A percentile compares a stretch with the other conserved stretches of the same genome.
These are phyloP conservation scores for Corymbia calophylla DNA, from an alignment of 441 rosid genomes.

Conservation along the genomic window DNA sequence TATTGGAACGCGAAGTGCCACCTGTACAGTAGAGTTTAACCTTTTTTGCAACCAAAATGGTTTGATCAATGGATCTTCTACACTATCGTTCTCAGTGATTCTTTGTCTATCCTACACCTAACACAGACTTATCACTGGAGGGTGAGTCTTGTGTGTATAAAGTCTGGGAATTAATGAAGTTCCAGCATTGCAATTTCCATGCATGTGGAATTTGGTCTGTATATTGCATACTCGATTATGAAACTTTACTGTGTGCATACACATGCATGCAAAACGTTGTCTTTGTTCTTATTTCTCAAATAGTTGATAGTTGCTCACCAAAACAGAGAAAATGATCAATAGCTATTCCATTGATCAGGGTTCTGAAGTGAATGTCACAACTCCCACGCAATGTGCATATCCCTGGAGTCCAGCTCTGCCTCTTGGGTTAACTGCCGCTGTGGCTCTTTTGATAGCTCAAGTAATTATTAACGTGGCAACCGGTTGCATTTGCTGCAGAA, in stretches of 20 bases:
- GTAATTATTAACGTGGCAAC: slow-evolving; percentile 43
- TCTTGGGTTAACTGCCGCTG: slow-evolving; percentile 72
- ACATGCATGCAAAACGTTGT: neutral
- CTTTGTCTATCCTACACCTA: neutral
- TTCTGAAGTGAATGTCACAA: slow-evolving; percentile 39
- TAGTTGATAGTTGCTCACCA: neutral
- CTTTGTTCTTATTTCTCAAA: neutral
- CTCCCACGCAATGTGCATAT: slow-evolving; percentile 50
- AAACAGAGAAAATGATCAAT: neutral
- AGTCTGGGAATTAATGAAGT: neutral
- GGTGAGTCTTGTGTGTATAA: neutral
- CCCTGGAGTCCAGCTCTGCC: slow-evolving; percentile 68
- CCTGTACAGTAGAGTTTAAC: neutral
- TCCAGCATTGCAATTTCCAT: neutral
- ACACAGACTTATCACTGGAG: neutral
- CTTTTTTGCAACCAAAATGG: neutral
- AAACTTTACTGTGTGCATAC: neutral
- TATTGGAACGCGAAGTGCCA: neutral
- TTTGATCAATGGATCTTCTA: neutral
- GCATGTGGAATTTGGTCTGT: neutral
- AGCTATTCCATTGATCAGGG: slow-evolving; percentile 28
- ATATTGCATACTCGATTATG: neutral
- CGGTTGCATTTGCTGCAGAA: slow-evolving; percentile 83
- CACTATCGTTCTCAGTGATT: neutral
- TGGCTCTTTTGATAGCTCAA: slow-evolving; percentile 68